Conservation (phyloP, 2,329 filamentous ascomycete species). For the Xylariaceae sp. region DNA sequence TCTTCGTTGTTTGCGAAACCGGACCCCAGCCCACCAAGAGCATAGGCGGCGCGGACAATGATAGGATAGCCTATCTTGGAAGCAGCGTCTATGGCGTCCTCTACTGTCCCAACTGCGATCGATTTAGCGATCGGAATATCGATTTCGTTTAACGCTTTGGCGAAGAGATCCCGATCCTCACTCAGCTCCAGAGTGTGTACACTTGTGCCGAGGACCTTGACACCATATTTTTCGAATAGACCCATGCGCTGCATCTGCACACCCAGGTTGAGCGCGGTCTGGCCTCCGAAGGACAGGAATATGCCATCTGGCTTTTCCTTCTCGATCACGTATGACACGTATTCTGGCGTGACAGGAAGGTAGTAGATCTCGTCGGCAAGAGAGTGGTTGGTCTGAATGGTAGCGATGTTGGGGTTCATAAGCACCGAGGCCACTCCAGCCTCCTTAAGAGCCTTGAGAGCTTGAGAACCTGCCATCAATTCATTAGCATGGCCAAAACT, state of each 20-base stretch:
- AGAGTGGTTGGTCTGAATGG: slow-evolving; percentile 95
- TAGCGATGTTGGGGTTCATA: slow-evolving; percentile 98
- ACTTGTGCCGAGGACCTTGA: slow-evolving; percentile 94
- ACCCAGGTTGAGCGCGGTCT: slow-evolving; percentile 95
- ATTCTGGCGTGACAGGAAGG: slow-evolving; percentile 95
- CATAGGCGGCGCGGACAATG: slow-evolving; percentile 96
- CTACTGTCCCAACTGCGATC: slow-evolving; percentile 87
- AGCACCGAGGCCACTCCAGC: slow-evolving; percentile 89
- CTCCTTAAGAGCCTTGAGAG: slow-evolving; percentile 95
- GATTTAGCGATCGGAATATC: slow-evolving; percentile 97
- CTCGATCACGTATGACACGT: slow-evolving; percentile 97
- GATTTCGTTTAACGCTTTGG: slow-evolving; percentile 95
- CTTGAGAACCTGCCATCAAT: slow-evolving; percentile 76
- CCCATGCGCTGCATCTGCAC: slow-evolving; percentile 97
- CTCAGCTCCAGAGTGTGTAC: slow-evolving; percentile 92
- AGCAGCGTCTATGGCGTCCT: slow-evolving; percentile 89
- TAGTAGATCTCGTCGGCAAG: slow-evolving; percentile 98
- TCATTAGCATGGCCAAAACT: slow-evolving; percentile 30
- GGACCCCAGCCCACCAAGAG: slow-evolving; percentile 92
- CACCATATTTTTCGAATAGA: slow-evolving; percentile 91
- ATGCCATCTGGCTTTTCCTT: slow-evolving; percentile 95
- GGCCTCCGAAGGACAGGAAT: slow-evolving; percentile 95
- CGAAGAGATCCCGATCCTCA: slow-evolving; percentile 95
- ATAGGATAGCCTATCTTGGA: slow-evolving; percentile 92
- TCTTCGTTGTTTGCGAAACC: slow-evolving; percentile 94